phyloP scores from a whole-genome alignment of 148 eudicot genomes.

The Fagopyrum homotropicum region DNA sequence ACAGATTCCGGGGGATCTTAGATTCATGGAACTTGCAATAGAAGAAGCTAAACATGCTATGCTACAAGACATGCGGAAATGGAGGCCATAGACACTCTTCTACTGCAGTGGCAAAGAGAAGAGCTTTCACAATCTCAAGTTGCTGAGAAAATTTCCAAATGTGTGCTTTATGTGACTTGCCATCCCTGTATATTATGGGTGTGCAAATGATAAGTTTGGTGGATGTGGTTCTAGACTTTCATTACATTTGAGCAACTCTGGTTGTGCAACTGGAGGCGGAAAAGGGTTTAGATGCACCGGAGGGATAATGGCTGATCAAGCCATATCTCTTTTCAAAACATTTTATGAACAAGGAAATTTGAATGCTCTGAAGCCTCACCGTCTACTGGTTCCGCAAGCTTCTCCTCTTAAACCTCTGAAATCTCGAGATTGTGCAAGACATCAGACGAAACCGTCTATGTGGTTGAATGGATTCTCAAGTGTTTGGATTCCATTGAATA shows the following conservation, averaged over 20 bases:
- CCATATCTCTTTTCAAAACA: slow-evolving; percentile 53
- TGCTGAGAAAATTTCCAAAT: slow-evolving; percentile 43
- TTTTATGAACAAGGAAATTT: slow-evolving; percentile 92
- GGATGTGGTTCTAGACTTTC: slow-evolving; percentile 91
- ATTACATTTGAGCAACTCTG: slow-evolving; percentile 44
- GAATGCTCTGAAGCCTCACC: slow-evolving; percentile 79
- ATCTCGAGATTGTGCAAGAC: no score
- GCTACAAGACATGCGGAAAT: slow-evolving; percentile 88
- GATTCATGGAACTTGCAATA: slow-evolving; percentile 61
- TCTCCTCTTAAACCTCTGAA: no score
- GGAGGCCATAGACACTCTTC: slow-evolving; percentile 70
- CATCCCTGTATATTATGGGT: slow-evolving; percentile 94
- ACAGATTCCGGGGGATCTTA: slow-evolving; percentile 14
- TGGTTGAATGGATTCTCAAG: no score
- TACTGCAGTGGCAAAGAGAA: slow-evolving; percentile 53
- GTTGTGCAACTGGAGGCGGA: no score
- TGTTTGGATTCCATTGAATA: no score
- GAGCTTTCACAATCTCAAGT: slow-evolving; percentile 50
- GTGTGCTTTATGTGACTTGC: slow-evolving; percentile 80
- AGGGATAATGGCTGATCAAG: slow-evolving; percentile 79
- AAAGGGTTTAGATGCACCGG: slow-evolving; percentile 69
- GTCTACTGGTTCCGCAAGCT: slow-evolving; percentile 29
- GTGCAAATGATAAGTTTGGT: slow-evolving; percentile 86
- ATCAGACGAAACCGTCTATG: no score
- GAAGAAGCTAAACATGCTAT: slow-evolving; percentile 82